A percentile compares a stretch with the other conserved stretches of the same genome.
phyloP scores from a whole-genome alignment of 345 rosid species.

The Hirschfeldia incana region DNA sequence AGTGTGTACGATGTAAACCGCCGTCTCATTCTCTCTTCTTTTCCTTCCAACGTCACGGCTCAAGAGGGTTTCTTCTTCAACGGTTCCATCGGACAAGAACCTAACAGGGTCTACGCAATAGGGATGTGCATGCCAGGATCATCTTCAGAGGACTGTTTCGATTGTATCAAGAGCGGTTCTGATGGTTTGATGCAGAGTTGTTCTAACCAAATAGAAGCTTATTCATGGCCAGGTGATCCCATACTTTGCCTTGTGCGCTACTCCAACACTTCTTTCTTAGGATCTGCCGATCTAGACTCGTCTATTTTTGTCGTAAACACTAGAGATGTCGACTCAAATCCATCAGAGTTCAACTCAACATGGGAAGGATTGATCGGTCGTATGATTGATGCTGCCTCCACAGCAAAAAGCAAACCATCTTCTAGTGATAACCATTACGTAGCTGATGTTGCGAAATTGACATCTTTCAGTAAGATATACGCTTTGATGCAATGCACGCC shows the following conservation, averaged over 20 bases:
- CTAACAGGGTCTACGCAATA: conserved; percentile 19
- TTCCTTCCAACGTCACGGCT: conserved; percentile 23
- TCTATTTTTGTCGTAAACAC: accelerated
- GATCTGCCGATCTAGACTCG: background rate
- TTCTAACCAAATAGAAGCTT: conserved; percentile 23
- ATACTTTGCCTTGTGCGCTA: conserved; percentile 45
- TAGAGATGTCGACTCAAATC: background rate
- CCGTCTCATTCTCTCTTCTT: conserved; percentile 20
- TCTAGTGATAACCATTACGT: background rate
- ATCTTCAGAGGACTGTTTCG: conserved; percentile 14
- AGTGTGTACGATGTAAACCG: conserved; percentile 30
- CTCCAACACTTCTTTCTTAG: too few relatives aligned
- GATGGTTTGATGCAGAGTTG: background rate
- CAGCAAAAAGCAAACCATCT: background rate
- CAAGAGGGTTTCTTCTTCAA: conserved; percentile 33
- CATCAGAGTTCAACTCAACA: background rate
- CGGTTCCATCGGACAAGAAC: conserved; percentile 27
- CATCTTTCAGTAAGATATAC: background rate
- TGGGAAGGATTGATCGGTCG: background rate
- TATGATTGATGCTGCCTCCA: background rate
- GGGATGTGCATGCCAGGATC: conserved; percentile 38
- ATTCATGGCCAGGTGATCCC: conserved; percentile 25
- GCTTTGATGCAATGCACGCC: background rate
- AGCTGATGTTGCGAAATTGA: background rate
- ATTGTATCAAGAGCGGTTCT: conserved; percentile 15